Conservation (phyloP, 2,329 filamentous ascomycete genomes). For the Aspergillus tubingensis region DNA sequence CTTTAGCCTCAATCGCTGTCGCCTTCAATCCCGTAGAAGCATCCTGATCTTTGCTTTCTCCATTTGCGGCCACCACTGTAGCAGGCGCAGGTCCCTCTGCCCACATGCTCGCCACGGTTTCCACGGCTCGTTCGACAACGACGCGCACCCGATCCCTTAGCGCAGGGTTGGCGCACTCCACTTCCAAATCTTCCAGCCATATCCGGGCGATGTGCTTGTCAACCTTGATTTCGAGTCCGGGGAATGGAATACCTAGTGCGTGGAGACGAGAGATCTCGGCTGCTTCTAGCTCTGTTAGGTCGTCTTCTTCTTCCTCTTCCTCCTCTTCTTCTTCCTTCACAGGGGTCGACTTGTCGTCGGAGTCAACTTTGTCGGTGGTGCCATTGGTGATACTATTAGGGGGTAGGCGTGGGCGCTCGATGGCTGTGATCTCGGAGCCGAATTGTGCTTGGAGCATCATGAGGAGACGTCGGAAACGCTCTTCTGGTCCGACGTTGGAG, state of each 20-base stretch:
- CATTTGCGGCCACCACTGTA: slow-evolving; percentile 23
- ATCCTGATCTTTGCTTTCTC: slow-evolving; percentile 21
- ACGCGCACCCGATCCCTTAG: slow-evolving; percentile 82
- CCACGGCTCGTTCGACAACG: slow-evolving; percentile 85
- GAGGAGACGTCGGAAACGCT: slow-evolving; percentile 81
- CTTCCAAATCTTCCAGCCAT: slow-evolving; percentile 88
- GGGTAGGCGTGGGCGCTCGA: slow-evolving; percentile 62
- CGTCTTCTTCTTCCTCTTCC: slow-evolving; percentile 44
- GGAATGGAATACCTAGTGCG: slow-evolving; percentile 83
- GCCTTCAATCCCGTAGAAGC: slow-evolving; percentile 17
- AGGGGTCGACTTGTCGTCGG: slow-evolving; percentile 14
- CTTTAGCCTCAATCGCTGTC: slow-evolving; percentile 27
- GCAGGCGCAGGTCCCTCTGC: slow-evolving; percentile 30
- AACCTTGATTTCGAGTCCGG: slow-evolving; percentile 81
- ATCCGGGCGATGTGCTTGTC: slow-evolving; percentile 86
- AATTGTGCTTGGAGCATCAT: slow-evolving; percentile 98
- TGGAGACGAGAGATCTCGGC: slow-evolving; percentile 77
- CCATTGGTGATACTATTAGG: slow-evolving; percentile 22
- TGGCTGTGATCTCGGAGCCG: slow-evolving; percentile 79
- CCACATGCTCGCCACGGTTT: slow-evolving; percentile 77
- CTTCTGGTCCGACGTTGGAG: slow-evolving; percentile 67
- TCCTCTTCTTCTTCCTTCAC: slow-evolving; percentile 33
- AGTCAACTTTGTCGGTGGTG: slow-evolving; percentile 13
- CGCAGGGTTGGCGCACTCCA: slow-evolving; percentile 78
- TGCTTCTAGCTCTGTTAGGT: slow-evolving; percentile 58